Conservation (phyloP, 352 stramenopile genomes). For the Phytophthora lateralis region DNA sequence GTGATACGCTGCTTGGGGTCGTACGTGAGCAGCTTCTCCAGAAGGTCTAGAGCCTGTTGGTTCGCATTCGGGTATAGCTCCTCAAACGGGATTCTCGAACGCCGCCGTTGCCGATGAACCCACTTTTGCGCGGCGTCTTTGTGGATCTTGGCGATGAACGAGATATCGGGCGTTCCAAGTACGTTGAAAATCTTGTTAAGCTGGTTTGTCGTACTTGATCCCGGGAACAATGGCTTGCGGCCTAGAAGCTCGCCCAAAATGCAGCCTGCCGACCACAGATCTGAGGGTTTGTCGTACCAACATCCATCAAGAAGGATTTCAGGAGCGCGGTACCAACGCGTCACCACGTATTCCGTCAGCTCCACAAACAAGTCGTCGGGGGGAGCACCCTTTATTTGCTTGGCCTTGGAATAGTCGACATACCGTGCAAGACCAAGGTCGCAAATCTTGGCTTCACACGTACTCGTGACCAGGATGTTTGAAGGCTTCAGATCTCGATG, state of each 20-base stretch:
- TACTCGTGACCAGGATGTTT: slow-evolving; percentile 97
- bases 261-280: slow-evolving; percentile 92
- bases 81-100: slow-evolving; percentile 63
- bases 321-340: slow-evolving; percentile 83
- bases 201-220: slow-evolving; percentile 95
- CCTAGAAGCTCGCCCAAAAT: slow-evolving; percentile 97
- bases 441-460: slow-evolving; percentile 96
- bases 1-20: slow-evolving; percentile 76
- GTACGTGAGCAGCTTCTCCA: slow-evolving; percentile 77
- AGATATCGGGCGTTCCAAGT: slow-evolving; percentile 85
- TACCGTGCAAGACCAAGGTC: slow-evolving; percentile 94
- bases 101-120: slow-evolving; percentile 64
- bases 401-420: slow-evolving; percentile 66
- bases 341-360: slow-evolving; percentile 84
- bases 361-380: slow-evolving; percentile 55
- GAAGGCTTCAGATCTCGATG: slow-evolving; percentile 96
- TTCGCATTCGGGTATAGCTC: slow-evolving; percentile 84
- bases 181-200: slow-evolving; percentile 97
- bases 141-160: slow-evolving; percentile 65
- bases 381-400: slow-evolving; percentile 38
- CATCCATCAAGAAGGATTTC: slow-evolving; percentile 93
- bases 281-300: slow-evolving; percentile 75
- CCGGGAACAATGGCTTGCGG: slow-evolving; percentile 95
- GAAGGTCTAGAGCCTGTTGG: slow-evolving; percentile 62
- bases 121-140: slow-evolving; percentile 78